phyloP scores from a whole-genome alignment of 768 basidiomycete genomes.

The Tylopilus rubrobrunneus region DNA sequence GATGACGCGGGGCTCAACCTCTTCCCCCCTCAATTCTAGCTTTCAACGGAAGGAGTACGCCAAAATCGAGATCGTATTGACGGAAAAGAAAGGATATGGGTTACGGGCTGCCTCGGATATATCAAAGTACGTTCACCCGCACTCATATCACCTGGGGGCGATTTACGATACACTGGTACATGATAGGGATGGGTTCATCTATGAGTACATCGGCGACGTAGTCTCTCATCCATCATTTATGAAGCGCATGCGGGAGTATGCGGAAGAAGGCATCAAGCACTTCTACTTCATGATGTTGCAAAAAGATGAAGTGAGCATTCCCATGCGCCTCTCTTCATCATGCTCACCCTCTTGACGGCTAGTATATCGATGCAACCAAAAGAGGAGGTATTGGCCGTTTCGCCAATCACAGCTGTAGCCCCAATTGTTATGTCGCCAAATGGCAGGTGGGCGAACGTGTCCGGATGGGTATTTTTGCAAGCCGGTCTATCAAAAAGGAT shows the following conservation, averaged over 20 bases:
- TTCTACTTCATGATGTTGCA: conserved; percentile 99
- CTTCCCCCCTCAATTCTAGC: conserved; percentile 37
- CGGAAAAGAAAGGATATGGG: conserved; percentile 95
- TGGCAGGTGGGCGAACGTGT: conserved; percentile 90
- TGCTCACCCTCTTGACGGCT: not conserved
- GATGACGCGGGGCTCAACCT: conserved; percentile 1
- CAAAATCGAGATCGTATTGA: conserved; percentile 83
- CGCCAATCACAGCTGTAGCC: conserved; percentile 96
- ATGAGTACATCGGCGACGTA: conserved; percentile 97
- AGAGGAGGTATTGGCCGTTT: conserved; percentile 95
- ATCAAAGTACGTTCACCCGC: conserved; percentile 48
- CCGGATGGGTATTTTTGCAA: conserved; percentile 99
- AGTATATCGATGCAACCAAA: conserved; percentile 99
- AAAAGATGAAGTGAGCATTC: conserved; percentile 78
- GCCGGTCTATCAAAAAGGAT: conserved; percentile 64
- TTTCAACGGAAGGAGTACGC: conserved; percentile 88
- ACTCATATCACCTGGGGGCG: not conserved
- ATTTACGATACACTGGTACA: conserved; percentile 6
- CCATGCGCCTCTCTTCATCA: not conserved
- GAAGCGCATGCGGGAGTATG: conserved; percentile 93
- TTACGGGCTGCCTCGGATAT: conserved; percentile 72
- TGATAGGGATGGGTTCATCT: conserved; percentile 84
- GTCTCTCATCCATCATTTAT: conserved; percentile 83
- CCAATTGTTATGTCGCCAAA: conserved; percentile 97
- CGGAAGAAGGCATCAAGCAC: conserved; percentile 86